Conservation (phyloP, 2,329 filamentous ascomycete species). For the Amphichorda felina region DNA sequence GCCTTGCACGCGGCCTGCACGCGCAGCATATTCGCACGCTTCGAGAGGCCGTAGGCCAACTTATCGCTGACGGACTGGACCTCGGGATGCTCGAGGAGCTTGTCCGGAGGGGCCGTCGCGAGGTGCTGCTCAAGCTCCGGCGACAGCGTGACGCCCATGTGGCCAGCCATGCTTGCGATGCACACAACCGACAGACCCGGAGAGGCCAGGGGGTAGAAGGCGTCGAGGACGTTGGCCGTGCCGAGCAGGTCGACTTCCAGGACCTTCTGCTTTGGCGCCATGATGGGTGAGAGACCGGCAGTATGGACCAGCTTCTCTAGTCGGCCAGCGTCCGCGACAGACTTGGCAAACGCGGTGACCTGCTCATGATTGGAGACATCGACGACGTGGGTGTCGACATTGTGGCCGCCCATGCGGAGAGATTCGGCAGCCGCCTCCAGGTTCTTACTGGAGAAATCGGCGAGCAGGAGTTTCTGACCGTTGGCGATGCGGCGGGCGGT, state of each 20-base stretch:
- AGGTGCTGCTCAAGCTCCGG: constrained; percentile 1
- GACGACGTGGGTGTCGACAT: background rate
- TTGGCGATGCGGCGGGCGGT: constrained; percentile 1
- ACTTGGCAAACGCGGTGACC: background rate
- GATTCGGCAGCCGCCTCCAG: background rate
- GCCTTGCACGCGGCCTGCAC: background rate
- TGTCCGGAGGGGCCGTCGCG: background rate
- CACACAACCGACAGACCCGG: constrained; percentile 1
- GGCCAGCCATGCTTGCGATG: background rate
- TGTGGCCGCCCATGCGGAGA: background rate
- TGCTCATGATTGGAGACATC: background rate
- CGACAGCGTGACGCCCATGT: background rate
- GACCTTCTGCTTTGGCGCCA: background rate
- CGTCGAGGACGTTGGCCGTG: constrained; percentile 1
- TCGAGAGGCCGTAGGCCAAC: background rate
- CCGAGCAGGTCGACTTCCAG: constrained; percentile 1
- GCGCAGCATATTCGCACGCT: background rate
- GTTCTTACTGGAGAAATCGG: background rate
- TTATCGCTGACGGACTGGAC: background rate
- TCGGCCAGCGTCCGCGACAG: background rate
- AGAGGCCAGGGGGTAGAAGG: background rate
- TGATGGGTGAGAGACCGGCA: background rate
- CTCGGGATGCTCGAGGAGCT: background rate
- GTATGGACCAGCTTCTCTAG: constrained; percentile 1
- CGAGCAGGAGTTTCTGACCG: background rate